A percentile compares a stretch with the other conserved stretches of the same genome.
phyloP scores from a whole-genome alignment of 1,139 yeast species.

The Scheffersomyces quercinus region DNA sequence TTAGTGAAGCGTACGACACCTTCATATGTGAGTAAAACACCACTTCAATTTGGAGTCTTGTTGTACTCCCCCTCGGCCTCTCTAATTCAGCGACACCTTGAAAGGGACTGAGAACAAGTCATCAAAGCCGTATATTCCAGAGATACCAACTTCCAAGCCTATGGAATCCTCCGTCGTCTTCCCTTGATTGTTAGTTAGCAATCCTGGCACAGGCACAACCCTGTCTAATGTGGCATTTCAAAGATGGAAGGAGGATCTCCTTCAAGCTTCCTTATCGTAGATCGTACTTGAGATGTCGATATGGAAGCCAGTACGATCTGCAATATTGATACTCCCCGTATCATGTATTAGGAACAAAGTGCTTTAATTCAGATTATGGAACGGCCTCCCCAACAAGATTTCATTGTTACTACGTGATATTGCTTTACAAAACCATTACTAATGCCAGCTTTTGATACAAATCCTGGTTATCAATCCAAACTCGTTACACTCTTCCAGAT shows the following conservation, averaged over 20 bases:
- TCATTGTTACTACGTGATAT: no score
- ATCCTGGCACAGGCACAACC: slow-evolving; percentile 22
- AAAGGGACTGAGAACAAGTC: slow-evolving; percentile 37
- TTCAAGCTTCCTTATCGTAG: slow-evolving; percentile 4
- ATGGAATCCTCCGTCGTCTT: slow-evolving; percentile 28
- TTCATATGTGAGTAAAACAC: slow-evolving; percentile 42
- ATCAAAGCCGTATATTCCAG: slow-evolving; percentile 42
- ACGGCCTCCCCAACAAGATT: no score
- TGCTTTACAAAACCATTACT: no score
- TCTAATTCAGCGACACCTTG: slow-evolving; percentile 40
- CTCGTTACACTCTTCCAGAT: no score
- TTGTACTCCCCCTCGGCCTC: slow-evolving; percentile 50
- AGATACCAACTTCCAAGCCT: slow-evolving; percentile 29
- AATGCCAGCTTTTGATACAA: no score
- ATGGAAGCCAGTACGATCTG: no score
- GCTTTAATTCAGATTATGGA: no score
- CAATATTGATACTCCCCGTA: no score
- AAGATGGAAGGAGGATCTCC: slow-evolving; percentile 19
- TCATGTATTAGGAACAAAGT: no score
- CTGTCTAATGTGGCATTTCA: slow-evolving; percentile 15
- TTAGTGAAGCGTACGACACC: slow-evolving; percentile 46
- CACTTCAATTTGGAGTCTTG: slow-evolving; percentile 38
- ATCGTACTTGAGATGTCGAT: no score
- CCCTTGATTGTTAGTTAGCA: slow-evolving; percentile 23
- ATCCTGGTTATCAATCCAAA: no score